Conservation (phyloP, 768 basidiomycete genomes). For the Infundibulicybe gibba region DNA sequence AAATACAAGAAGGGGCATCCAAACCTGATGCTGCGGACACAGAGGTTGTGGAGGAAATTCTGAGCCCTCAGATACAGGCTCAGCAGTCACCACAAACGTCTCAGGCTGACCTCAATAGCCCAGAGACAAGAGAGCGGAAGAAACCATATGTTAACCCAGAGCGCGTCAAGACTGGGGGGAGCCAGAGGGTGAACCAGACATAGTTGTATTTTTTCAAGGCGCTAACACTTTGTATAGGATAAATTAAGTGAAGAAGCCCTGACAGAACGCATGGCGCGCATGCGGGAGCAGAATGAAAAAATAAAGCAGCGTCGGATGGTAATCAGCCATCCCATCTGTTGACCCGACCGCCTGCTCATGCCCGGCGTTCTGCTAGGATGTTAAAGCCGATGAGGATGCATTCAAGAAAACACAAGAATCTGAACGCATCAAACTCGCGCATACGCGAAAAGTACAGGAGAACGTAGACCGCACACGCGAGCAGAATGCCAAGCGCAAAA, state of each 20-base stretch:
- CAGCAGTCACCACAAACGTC: slow-evolving; percentile 5
- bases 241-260: slow-evolving; percentile 52
- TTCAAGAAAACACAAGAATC: slow-evolving; percentile 67
- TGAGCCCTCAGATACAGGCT: too few relatives aligned
- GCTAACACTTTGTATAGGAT: slow-evolving; percentile 16
- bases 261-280: slow-evolving; percentile 55
- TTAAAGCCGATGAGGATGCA: slow-evolving; percentile 77
- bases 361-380: slow-evolving; percentile 39
- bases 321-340: slow-evolving; percentile 10
- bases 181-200: slow-evolving; percentile 53
- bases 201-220: slow-evolving; percentile 3
- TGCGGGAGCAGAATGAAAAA: slow-evolving; percentile 61
- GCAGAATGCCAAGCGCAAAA: slow-evolving; percentile 75
- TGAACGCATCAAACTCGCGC: slow-evolving; percentile 55
- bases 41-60: slow-evolving; percentile 1
- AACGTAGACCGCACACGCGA: slow-evolving; percentile 68
- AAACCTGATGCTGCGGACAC: slow-evolving; percentile 3
- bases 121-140: slow-evolving; percentile 46
- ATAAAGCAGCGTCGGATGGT: slow-evolving; percentile 61
- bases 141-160: slow-evolving; percentile 80
- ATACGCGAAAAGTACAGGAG: slow-evolving; percentile 64
- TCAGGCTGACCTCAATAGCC: slow-evolving; percentile 11
- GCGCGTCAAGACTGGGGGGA: slow-evolving; percentile 80
- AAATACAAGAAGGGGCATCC: slow-evolving; percentile 23
- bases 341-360: not conserved